Percentiles rank a stretch among this genome's conserved stretches.
Evolutionary conservation across 2,329 filamentous ascomycete species (phyloP).

Genomic region (Didymella pomorum): DNA sequence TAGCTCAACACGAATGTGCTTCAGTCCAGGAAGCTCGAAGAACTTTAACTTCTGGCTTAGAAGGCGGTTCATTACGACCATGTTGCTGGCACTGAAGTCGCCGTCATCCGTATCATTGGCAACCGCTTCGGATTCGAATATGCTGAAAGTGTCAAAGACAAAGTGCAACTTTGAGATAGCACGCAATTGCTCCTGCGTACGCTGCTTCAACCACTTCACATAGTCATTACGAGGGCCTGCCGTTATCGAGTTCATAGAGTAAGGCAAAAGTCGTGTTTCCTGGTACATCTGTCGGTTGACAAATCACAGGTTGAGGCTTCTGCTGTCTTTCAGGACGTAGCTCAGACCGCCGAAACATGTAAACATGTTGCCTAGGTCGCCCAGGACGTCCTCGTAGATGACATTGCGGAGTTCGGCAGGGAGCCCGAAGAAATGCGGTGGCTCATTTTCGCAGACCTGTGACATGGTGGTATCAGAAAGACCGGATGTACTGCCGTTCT

Average conservation of each 20-base stretch:
- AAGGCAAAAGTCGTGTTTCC: background rate
- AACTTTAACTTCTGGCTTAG: background rate
- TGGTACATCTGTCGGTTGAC: slow-evolving; percentile 6
- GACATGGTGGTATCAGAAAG: background rate
- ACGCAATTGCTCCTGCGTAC: background rate
- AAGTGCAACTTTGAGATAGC: background rate
- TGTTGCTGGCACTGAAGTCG: background rate
- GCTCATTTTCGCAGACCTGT: background rate
- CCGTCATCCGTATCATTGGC: no score
- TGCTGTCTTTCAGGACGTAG: slow-evolving; percentile 1
- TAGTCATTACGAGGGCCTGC: slow-evolving; percentile 6
- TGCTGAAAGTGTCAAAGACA: background rate
- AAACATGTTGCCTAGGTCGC: background rate
- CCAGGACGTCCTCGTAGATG: slow-evolving; percentile 2
- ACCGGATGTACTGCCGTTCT: background rate
- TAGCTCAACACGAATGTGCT: background rate
- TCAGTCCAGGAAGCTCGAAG: background rate
- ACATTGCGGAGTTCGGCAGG: slow-evolving; percentile 4
- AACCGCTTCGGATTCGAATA: background rate
- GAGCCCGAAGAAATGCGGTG: background rate
- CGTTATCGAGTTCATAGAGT: slow-evolving; percentile 1
- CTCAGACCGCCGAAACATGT: slow-evolving; percentile 4
- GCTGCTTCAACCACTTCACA: background rate
- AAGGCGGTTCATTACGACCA: background rate
- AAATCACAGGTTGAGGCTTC: background rate